Evolutionary conservation across 768 basidiomycete genomes (phyloP).

Genomic region (Rossbeevera mucosa): DNA sequence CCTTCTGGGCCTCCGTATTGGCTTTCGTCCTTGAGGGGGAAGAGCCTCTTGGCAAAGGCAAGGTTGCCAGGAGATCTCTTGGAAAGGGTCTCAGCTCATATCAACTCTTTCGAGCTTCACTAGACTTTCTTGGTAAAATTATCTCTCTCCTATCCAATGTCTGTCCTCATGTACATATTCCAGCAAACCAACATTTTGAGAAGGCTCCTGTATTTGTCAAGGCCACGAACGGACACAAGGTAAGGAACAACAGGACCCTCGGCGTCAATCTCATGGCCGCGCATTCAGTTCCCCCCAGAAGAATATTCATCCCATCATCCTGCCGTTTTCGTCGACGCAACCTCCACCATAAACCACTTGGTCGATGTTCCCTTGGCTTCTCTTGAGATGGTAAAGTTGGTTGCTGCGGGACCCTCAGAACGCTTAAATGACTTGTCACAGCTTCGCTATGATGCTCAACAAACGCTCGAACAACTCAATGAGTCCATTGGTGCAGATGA

Average conservation of each 20-base stretch:
- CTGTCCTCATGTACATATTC: constrained; percentile 8
- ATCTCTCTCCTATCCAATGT: neutral
- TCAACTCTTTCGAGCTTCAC: constrained; percentile 79
- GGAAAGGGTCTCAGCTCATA: constrained; percentile 86
- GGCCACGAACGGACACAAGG: constrained; percentile 48
- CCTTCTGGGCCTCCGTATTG: constrained; percentile 65
- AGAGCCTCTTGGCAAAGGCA: constrained; percentile 35
- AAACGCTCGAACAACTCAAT: constrained; percentile 65
- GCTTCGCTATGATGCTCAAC: constrained; percentile 72
- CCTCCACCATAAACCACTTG: constrained; percentile 72
- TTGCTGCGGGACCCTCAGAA: neutral
- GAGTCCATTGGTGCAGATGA: constrained; percentile 45
- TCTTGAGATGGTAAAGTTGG: constrained; percentile 59
- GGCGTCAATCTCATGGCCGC: neutral
- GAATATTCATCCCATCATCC: constrained; percentile 49
- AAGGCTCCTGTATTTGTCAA: constrained; percentile 58
- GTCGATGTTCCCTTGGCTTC: constrained; percentile 73
- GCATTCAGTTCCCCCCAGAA: constrained; percentile 51
- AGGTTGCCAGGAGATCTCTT: constrained; percentile 46
- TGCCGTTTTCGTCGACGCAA: constrained; percentile 73
- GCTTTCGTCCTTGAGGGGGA: constrained; percentile 65
- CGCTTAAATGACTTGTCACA: constrained; percentile 28
- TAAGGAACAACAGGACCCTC: constrained; percentile 26
- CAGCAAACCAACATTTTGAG: constrained; percentile 70
- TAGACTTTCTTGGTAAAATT: constrained; percentile 75